A percentile compares a stretch with the other conserved stretches of the same genome.
phyloP scores from a whole-genome alignment of 768 basidiomycete genomes.

The Epithele typhae region DNA sequence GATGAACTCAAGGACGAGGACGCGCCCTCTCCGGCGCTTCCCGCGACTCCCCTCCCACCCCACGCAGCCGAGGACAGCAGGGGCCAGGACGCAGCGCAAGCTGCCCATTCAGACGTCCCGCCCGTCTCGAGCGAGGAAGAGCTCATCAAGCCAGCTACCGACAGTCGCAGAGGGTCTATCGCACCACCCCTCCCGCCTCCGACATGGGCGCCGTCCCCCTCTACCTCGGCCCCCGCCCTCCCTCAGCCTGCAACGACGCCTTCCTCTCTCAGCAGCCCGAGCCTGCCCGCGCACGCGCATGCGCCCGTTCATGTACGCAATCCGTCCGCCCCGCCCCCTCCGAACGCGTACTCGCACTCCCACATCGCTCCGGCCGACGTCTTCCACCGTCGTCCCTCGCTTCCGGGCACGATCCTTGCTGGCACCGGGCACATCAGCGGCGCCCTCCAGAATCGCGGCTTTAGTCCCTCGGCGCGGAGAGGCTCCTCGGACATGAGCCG shows the following conservation, averaged over 20 bases:
- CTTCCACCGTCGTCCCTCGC: conserved; percentile 14
- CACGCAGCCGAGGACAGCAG: conserved; percentile 1
- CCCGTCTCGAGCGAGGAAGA: conserved; percentile 2
- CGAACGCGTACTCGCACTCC: conserved; percentile 5
- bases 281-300: conserved; percentile 3
- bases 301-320: conserved; percentile 10
- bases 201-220: conserved; percentile 1
- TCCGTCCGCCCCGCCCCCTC: conserved; percentile 11
- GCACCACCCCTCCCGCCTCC: conserved; percentile 6
- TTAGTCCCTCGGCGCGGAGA: conserved; percentile 18
- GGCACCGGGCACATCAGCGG: conserved; percentile 3
- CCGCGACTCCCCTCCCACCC: conserved; percentile 3
- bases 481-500: conserved; percentile 18
- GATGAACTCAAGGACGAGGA: conserved; percentile 2
- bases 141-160: conserved; percentile 3
- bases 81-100: background rate
- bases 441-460: conserved; percentile 10
- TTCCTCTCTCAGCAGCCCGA: conserved; percentile 3
- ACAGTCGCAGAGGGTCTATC: conserved; percentile 7
- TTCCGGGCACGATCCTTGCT: conserved; percentile 9
- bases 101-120: background rate
- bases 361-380: conserved; percentile 16
- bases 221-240: conserved; percentile 3
- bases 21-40: conserved; percentile 3
- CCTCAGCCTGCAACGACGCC: too few species aligned